phyloP scores from a whole-genome alignment of 371 early-diverging fungal species.

The Mortierella sp. region DNA sequence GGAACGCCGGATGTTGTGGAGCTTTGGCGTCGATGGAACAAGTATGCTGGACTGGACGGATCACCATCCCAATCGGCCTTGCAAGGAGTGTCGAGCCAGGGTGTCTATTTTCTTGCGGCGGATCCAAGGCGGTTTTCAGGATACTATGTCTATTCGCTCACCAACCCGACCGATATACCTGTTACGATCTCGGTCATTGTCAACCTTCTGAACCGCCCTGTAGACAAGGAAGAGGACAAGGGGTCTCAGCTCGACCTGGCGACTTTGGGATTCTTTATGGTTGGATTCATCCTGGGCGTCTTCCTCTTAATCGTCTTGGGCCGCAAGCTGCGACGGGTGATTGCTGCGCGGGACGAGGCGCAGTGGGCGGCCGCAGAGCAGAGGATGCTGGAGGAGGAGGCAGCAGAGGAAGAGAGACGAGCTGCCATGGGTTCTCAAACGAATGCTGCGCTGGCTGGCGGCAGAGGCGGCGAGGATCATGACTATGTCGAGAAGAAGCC shows the following conservation, averaged over 20 bases:
- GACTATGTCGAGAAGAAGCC: slow-evolving; percentile 30
- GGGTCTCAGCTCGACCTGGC: slow-evolving; percentile 34
- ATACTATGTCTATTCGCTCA: slow-evolving; percentile 49
- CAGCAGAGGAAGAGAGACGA: slow-evolving; percentile 34
- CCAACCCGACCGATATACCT: slow-evolving; percentile 19
- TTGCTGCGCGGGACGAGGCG: slow-evolving; percentile 21
- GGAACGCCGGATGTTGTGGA: slow-evolving; percentile 37
- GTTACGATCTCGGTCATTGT: slow-evolving; percentile 36
- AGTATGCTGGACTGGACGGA: slow-evolving; percentile 42
- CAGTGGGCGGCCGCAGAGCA: slow-evolving; percentile 20
- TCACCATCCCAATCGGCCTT: slow-evolving; percentile 37
- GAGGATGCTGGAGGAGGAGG: slow-evolving; percentile 34
- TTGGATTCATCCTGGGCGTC: slow-evolving; percentile 38
- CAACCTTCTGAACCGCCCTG: slow-evolving; percentile 23
- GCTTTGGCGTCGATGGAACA: slow-evolving; percentile 32
- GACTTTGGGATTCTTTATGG: slow-evolving; percentile 43
- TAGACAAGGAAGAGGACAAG: neutral
- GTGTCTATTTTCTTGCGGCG: slow-evolving; percentile 24
- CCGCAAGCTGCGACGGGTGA: slow-evolving; percentile 27
- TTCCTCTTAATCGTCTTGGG: slow-evolving; percentile 30
- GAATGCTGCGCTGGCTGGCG: neutral
- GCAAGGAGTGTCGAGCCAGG: neutral
- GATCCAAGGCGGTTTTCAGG: slow-evolving; percentile 56
- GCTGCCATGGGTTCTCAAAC: slow-evolving; percentile 13
- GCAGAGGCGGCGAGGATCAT: slow-evolving; percentile 1